Conservation (phyloP, 2,329 filamentous ascomycete species). For the Aureobasidium sp. region DNA sequence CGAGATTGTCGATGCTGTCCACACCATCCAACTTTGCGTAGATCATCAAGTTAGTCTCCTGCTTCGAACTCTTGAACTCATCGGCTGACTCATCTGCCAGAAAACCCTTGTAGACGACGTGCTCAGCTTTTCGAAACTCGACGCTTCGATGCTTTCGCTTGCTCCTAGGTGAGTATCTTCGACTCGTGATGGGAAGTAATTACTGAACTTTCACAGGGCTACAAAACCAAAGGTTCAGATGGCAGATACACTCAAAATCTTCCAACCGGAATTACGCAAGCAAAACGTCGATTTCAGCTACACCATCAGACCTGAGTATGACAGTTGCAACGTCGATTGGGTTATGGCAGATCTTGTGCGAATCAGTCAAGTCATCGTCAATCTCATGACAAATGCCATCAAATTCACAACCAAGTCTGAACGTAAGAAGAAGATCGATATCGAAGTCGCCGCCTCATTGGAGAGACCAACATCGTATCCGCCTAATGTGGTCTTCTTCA, state of each 20-base stretch:
- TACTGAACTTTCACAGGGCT: neutral
- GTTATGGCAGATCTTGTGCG: constrained; percentile 17
- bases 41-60: constrained; percentile 29
- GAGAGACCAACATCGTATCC: constrained; percentile 36
- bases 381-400: constrained; percentile 20
- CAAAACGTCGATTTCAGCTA: constrained; percentile 25
- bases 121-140: constrained; percentile 29
- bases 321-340: constrained; percentile 19
- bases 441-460: constrained; percentile 22
- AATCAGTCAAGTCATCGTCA: constrained; percentile 18
- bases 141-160: constrained; percentile 26
- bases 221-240: constrained; percentile 24
- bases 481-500: constrained; percentile 24
- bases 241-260: constrained; percentile 28
- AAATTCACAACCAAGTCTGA: constrained; percentile 20
- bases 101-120: constrained; percentile 37
- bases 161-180: constrained; percentile 18
- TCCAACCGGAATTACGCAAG: constrained; percentile 29
- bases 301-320: constrained; percentile 23
- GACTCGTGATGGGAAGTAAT: neutral
- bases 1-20: constrained; percentile 23
- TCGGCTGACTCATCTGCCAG: neutral
- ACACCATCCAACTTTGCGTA: constrained; percentile 37
- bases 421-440: constrained; percentile 15
- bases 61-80: neutral